These are phyloP conservation scores for Perkinsus chesapeaki DNA, from an alignment of 169 alveolate genomes.

Conservation along the genomic window DNA sequence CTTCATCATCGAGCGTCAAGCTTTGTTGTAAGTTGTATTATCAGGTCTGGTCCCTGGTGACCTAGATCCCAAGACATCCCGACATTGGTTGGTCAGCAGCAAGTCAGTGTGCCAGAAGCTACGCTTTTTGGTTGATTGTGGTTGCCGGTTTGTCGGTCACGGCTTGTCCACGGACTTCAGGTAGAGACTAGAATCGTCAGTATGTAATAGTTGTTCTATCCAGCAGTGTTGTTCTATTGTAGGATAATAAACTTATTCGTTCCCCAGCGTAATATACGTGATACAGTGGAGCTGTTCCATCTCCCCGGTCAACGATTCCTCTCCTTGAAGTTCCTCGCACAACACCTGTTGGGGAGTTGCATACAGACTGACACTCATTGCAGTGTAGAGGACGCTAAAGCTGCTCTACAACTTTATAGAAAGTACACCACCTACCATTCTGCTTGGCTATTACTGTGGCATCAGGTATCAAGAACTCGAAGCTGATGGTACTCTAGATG, in stretches of 20 bases:
- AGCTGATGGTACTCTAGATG: background rate
- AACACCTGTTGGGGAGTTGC: conserved; percentile 35
- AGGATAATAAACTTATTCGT: conserved; percentile 53
- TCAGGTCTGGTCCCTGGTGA: conserved; percentile 60
- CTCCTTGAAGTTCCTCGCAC: conserved; percentile 53
- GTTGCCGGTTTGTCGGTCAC: conserved; percentile 53
- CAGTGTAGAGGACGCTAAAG: conserved; percentile 58
- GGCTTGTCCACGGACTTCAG: conserved; percentile 52
- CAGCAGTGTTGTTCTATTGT: background rate
- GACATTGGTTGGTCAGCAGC: conserved; percentile 52
- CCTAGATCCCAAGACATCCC: conserved; percentile 50
- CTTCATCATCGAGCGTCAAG: background rate
- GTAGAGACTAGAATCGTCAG: background rate
- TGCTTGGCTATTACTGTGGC: background rate
- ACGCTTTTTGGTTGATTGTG: conserved; percentile 50
- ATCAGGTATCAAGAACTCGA: background rate
- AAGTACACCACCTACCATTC: background rate
- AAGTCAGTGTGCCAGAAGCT: conserved; percentile 44
- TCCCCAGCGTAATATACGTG: conserved; percentile 50
- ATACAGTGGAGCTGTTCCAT: conserved; percentile 58
- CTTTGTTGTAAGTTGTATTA: background rate
- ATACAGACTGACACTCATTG: conserved; percentile 53
- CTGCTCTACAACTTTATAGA: conserved; percentile 50
- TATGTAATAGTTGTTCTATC: background rate
- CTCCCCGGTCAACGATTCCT: conserved; percentile 56